Percentiles rank a stretch among this genome's conserved stretches.
Evolutionary conservation across 768 basidiomycete species (phyloP).

Genomic region (Phlegmacium glaucopus): DNA sequence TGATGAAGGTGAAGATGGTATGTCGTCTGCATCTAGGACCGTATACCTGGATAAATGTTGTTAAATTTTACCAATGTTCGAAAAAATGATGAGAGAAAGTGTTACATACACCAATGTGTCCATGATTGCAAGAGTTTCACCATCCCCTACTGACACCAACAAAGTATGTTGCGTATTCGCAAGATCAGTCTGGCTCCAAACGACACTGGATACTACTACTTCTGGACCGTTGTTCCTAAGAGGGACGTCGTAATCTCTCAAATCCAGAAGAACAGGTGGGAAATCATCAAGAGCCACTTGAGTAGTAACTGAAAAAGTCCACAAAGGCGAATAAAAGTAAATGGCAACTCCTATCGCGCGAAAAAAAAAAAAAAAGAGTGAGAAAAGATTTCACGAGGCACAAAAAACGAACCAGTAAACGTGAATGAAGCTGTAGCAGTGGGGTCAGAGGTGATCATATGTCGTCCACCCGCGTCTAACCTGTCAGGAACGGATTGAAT

Average conservation of each 20-base stretch:
- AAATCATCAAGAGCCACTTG: slow-evolving; percentile 19
- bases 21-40: slow-evolving; percentile 12
- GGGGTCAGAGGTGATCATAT: slow-evolving; percentile 14
- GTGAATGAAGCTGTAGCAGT: slow-evolving; percentile 17
- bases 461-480: slow-evolving; percentile 14
- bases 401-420: slow-evolving; percentile 19
- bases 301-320: slow-evolving; percentile 20
- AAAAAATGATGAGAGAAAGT: neutral
- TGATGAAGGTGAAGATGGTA: slow-evolving; percentile 5
- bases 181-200: slow-evolving; percentile 14
- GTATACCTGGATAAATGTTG: slow-evolving; percentile 14
- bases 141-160: slow-evolving; percentile 16
- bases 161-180: slow-evolving; percentile 16
- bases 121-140: slow-evolving; percentile 17
- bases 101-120: slow-evolving; percentile 16
- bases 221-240: slow-evolving; percentile 13
- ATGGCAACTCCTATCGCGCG: slow-evolving; percentile 17
- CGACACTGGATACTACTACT: slow-evolving; percentile 10
- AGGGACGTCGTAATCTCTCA: slow-evolving; percentile 12
- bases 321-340: slow-evolving; percentile 20
- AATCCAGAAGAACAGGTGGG: slow-evolving; percentile 5
- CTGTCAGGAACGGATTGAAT: slow-evolving; percentile 10
- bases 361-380: neutral
- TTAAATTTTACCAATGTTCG: neutral
- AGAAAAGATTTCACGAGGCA: too few species aligned